phyloP scores from a whole-genome alignment of 2,329 filamentous ascomycete genomes.

The Pseudogymnoascus sp. region DNA sequence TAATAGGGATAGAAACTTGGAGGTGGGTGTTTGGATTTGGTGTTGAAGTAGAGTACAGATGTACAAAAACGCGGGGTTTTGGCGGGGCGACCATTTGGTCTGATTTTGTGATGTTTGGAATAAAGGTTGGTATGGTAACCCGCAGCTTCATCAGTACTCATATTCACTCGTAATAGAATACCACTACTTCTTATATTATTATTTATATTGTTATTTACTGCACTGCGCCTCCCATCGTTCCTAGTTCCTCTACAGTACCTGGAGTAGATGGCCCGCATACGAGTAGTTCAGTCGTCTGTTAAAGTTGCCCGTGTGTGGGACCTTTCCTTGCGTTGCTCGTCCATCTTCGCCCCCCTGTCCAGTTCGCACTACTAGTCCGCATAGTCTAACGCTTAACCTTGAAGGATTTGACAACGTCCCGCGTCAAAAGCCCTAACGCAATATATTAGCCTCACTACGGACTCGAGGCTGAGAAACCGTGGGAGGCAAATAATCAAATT shows the following conservation, averaged over 20 bases:
- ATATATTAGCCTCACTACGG: constrained; percentile 4
- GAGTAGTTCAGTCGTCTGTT: background rate
- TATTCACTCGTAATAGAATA: background rate
- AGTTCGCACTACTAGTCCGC: background rate
- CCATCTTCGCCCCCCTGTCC: background rate
- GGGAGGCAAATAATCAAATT: background rate
- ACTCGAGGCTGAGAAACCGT: constrained; percentile 1
- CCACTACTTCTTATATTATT: background rate
- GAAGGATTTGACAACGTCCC: constrained; percentile 2
- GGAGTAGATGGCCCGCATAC: background rate
- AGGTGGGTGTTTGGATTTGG: background rate
- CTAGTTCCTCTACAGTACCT: background rate
- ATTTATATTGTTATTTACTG: background rate
- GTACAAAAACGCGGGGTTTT: background rate
- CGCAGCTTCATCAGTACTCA: background rate
- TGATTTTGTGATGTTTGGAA: background rate
- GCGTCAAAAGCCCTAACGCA: constrained; percentile 5
- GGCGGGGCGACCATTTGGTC: background rate
- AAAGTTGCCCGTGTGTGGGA: background rate
- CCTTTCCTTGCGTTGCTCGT: background rate
- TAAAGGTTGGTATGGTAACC: background rate
- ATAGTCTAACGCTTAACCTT: constrained; percentile 2
- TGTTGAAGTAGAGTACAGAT: background rate
- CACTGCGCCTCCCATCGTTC: background rate
- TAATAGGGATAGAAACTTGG: background rate